Conservation (phyloP, 257 asterid genomes). For the Scutellaria minor region DNA sequence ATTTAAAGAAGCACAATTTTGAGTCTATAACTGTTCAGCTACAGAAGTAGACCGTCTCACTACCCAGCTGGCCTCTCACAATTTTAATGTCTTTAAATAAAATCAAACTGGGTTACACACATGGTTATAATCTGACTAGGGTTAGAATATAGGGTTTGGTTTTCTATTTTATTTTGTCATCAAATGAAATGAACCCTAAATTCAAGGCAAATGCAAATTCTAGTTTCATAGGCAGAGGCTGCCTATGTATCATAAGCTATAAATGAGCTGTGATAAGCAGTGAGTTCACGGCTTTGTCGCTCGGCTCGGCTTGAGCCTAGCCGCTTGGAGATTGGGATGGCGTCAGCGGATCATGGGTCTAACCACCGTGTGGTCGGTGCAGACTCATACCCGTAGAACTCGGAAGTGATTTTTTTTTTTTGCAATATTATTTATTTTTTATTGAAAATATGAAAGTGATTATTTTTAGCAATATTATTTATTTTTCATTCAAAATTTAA, state of each 20-base stretch:
- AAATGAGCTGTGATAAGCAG: slow-evolving; percentile 40
- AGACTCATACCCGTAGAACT: slow-evolving; percentile 16
- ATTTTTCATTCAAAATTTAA: not conserved
- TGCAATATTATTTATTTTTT: not conserved
- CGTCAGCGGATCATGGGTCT: slow-evolving; percentile 50
- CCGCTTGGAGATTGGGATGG: slow-evolving; percentile 37
- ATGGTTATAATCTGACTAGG: slow-evolving; percentile 71
- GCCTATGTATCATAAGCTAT: not conserved
- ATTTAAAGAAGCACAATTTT: slow-evolving; percentile 33
- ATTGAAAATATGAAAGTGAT: not conserved
- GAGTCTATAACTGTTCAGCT: slow-evolving; percentile 49
- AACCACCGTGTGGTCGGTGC: slow-evolving; percentile 36
- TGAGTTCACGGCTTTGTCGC: slow-evolving; percentile 14
- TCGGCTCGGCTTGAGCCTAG: slow-evolving; percentile 30
- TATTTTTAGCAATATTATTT: not conserved
- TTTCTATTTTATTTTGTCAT: slow-evolving; percentile 21
- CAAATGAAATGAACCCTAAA: slow-evolving; percentile 65
- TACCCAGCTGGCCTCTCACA: slow-evolving; percentile 54
- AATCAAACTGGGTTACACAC: slow-evolving; percentile 37
- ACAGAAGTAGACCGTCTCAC: slow-evolving; percentile 47
- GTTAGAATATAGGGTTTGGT: slow-evolving; percentile 42
- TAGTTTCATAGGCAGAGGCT: slow-evolving; percentile 29
- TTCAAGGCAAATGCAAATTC: slow-evolving; percentile 53
- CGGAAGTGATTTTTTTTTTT: slow-evolving; percentile 14
- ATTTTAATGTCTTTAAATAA: slow-evolving; percentile 73